These are phyloP conservation scores for Verticillium longisporum DNA, from an alignment of 2,329 filamentous ascomycete species.

Conservation along the genomic window DNA sequence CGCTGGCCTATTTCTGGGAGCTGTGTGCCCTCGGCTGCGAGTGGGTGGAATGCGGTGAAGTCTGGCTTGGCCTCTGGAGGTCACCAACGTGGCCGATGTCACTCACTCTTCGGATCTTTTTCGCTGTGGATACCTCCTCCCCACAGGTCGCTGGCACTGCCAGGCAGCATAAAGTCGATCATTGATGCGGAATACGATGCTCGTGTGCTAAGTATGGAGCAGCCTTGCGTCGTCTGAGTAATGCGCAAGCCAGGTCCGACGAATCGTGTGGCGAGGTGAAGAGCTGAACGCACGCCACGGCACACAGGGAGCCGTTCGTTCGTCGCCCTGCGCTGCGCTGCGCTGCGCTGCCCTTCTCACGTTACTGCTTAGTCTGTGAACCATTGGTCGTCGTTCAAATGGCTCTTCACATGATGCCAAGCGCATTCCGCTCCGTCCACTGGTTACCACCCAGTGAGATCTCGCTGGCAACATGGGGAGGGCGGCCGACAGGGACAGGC, in stretches of 20 bases:
- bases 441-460: not conserved
- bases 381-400: not conserved
- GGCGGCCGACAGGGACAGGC: not conserved
- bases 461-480: not conserved
- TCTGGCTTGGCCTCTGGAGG: not conserved
- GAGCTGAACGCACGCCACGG: not conserved
- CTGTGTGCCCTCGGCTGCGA: not conserved
- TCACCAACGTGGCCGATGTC: not conserved
- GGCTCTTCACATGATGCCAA: not conserved
- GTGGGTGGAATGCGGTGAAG: not conserved
- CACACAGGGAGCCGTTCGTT: not conserved
- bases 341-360: not conserved
- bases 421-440: not conserved
- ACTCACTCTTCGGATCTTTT: slow-evolving; percentile 1
- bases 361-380: not conserved
- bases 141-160: not conserved
- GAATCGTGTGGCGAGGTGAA: not conserved
- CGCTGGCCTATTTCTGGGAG: not conserved
- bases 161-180: not conserved
- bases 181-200: not conserved
- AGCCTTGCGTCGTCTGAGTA: not conserved
- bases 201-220: not conserved
- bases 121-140: not conserved
- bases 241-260: not conserved
- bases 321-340: not conserved